phyloP scores from a whole-genome alignment of 2,329 filamentous ascomycete genomes.

The Aspergillus sp. region DNA sequence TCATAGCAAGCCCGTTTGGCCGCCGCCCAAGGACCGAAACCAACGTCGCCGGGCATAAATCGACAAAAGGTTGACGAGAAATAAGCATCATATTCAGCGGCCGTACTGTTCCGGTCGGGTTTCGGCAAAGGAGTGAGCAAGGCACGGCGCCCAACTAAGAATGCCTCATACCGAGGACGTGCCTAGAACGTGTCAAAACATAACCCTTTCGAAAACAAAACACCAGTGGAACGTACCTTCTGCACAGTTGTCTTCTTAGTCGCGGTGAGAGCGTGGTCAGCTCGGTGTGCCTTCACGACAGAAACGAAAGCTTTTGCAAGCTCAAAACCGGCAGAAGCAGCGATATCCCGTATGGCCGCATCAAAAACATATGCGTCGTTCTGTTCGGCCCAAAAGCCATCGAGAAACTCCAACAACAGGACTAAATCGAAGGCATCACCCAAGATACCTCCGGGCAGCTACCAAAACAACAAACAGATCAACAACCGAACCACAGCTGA shows the following conservation, averaged over 20 bases:
- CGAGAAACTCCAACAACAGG: too few species aligned
- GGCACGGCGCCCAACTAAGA: neutral
- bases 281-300: too few species aligned
- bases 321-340: too few species aligned
- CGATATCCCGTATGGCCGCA: too few species aligned
- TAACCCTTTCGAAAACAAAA: neutral
- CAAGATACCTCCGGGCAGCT: too few species aligned
- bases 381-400: too few species aligned
- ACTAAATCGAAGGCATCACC: too few species aligned
- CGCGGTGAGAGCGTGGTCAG: too few species aligned
- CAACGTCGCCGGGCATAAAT: neutral
- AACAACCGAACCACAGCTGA: too few species aligned
- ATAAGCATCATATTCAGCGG: neutral
- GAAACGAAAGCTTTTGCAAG: too few species aligned
- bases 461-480: too few species aligned
- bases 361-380: too few species aligned
- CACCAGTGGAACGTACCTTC: neutral
- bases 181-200: neutral
- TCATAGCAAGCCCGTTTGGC: neutral
- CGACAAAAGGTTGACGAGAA: neutral
- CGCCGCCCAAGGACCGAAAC: neutral
- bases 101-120: neutral
- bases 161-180: neutral
- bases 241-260: neutral
- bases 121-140: neutral